Evolutionary conservation across 805 yeast genomes (phyloP), one percentile per base, ranked within the genome.

Genomic region (Teunomyces kruisii): DNA sequence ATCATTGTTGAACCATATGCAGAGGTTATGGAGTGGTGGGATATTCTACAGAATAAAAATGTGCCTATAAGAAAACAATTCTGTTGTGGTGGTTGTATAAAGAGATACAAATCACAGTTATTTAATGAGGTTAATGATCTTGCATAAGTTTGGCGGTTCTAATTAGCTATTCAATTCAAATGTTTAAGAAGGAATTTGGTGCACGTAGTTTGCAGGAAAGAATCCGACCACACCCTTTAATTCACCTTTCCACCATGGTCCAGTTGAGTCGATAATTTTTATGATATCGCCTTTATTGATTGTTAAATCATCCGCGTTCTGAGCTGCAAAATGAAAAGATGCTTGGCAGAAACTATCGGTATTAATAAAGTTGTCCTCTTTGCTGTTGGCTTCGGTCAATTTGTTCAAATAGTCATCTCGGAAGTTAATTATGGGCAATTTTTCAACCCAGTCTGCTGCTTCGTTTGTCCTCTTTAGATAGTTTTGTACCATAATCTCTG

Each of bases 1-100:
- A 64, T 73, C n/a, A 67, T 76, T 3, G 74, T 80, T 6, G 82
- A 80, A 44, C 78, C 84, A 2, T 69, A 73, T 10, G 86, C 86
- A 0, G 83, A 81, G 52, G 70, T 76, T 1, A 56, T 75, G 48
- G 87, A 82, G 56, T 82, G 86, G 86, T 82, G 88, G 87, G 83
- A 82, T 52, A 68, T 80, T 39, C 67, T 76, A 40, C 74, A 68
- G 31, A 75, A 81, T 45, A 67, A 62, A 30, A 57, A 68, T 29
- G 61, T 81, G 3, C 86, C 88, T 0, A 67, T 82, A 22, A 74
- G 76, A 53, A 63, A 78, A 32, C 74, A 74, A 47, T 82, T 82
- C 50, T 82, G 87, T 51, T 68, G 78, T 47, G 80, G 78, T 1
- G 55, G 62, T 17, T 82, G 87, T 59, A 62, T 60, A 7, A 37